Percentiles rank a stretch among this genome's conserved stretches.
These are phyloP conservation scores for Dicorynia guianensis DNA, from an alignment of 306 rosid species.

Conservation along the genomic window DNA sequence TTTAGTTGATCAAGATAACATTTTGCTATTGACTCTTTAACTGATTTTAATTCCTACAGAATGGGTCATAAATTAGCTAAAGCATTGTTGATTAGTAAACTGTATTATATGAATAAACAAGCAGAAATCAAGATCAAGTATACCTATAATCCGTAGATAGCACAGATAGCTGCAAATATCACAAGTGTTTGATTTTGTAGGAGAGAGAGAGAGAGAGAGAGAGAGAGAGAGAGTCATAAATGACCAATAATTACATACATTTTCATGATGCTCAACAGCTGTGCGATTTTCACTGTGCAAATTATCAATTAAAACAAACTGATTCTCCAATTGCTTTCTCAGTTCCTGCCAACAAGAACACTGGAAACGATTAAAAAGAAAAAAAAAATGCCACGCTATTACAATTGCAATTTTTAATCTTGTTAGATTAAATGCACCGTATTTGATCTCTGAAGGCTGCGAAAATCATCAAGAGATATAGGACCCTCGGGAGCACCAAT, in stretches of 20 bases:
- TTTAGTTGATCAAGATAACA: slow-evolving; percentile 69
- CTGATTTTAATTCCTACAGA: slow-evolving; percentile 75
- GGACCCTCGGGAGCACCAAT: slow-evolving; percentile 98
- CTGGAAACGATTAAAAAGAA: slow-evolving; percentile 12
- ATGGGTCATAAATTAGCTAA: slow-evolving; percentile 27
- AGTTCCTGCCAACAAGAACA: slow-evolving; percentile 66
- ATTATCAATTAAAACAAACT: slow-evolving; percentile 67
- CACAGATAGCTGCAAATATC: slow-evolving; percentile 25
- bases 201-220: slow-evolving; percentile 8
- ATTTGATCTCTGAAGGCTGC: slow-evolving; percentile 93
- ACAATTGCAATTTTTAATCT: slow-evolving; percentile 7
- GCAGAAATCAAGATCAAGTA: slow-evolving; percentile 24
- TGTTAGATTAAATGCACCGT: slow-evolving; percentile 51
- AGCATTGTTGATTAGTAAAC: background rate
- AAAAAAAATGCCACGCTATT: background rate
- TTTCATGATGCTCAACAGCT: slow-evolving; percentile 66
- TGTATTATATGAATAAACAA: slow-evolving; percentile 9
- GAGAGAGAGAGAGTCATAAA: slow-evolving; percentile 4
- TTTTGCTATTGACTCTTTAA: slow-evolving; percentile 68
- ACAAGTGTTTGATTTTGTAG: slow-evolving; percentile 10
- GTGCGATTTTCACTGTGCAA: slow-evolving; percentile 69
- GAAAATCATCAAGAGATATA: slow-evolving; percentile 95
- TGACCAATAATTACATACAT: slow-evolving; percentile 56
- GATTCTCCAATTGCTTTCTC: slow-evolving; percentile 93
- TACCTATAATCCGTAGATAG: slow-evolving; percentile 19